Percentiles rank a stretch among this genome's conserved stretches.
These are phyloP conservation scores for Rehmannia glutinosa DNA, from an alignment of 257 asterid species.

Conservation along the genomic window DNA sequence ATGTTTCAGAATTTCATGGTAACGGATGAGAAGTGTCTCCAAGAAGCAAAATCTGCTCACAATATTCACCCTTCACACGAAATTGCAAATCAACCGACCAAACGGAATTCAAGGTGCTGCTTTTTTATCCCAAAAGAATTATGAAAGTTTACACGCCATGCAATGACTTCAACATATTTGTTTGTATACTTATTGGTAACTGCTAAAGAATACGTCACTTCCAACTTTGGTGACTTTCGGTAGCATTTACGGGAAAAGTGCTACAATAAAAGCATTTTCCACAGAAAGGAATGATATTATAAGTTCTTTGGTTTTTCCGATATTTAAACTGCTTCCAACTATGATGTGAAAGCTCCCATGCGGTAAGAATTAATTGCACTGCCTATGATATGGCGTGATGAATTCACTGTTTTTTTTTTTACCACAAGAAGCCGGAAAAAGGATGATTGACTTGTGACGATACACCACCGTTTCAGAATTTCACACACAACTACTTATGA, in stretches of 20 bases:
- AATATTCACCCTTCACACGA: too few species aligned
- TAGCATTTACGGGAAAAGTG: constrained; percentile 14
- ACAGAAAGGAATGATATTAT: background rate
- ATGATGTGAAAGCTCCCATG: background rate
- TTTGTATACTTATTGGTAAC: constrained; percentile 11
- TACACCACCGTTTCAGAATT: background rate
- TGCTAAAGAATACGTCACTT: background rate
- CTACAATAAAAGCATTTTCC: background rate
- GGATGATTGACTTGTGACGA: background rate
- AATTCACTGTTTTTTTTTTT: background rate
- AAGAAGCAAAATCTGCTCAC: too few species aligned
- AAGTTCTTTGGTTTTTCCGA: background rate
- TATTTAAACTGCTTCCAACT: background rate
- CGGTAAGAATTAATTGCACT: background rate
- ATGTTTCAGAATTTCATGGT: too few species aligned
- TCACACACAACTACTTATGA: background rate
- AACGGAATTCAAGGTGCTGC: constrained; percentile 6
- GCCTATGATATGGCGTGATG: background rate
- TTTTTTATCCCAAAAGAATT: constrained; percentile 12
- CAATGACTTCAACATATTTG: constrained; percentile 21
- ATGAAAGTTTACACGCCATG: constrained; percentile 6
- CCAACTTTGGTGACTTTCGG: constrained; percentile 11
- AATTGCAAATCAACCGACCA: constrained; percentile 11
- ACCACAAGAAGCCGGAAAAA: background rate
- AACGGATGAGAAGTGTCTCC: too few species aligned